Evolutionary conservation across 352 stramenopile species (phyloP), one percentile per base, ranked within the genome.

Genomic region (Globisporangium barbulae): DNA sequence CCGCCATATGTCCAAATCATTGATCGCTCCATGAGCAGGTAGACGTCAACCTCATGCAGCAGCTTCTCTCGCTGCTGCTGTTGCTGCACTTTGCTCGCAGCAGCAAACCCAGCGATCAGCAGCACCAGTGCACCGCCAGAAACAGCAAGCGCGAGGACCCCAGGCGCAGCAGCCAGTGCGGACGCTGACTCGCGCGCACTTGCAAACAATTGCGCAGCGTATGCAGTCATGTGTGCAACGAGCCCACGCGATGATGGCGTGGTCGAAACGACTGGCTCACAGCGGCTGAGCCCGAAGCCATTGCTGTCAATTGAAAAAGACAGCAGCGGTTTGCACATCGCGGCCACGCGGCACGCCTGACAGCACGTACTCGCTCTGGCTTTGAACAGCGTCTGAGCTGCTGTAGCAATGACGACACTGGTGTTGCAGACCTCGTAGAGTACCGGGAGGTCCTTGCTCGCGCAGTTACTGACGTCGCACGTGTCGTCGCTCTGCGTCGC

Each of bases 401-500:
- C n/a, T 0, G 45, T 63, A 5, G 55, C 37, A 2, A 45, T 53
- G 54, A 60, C 8, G 25, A 68, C 55, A 15, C 17, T 53, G 35
- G 35, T 52, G 22, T 35, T 30, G 3, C 63, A 68, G 2, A 48
- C 45, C 42, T 59, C 55, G 10, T 63, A 59, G 22, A 45, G 35
- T 8, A 35, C 33, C 15, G 47, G 47, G 2, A 48, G 61, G 7
- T 37, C 10, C 25, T 55, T 61, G 39, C 5, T 22, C 1, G 30
- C 30, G 10, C 54, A 68, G 12, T 2, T 39, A 21, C 3, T 1
- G 5, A 39, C 15, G 8, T 42, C 22, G 33, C 67, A 70, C 17
- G 28, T 41, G 10, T 58, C 21, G 10, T 58, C 21, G 21, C 48
- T 53, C 15, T 22, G 39, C 19, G 59, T 58, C 25, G 31, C 21